Evolutionary conservation across 1,284 basidiomycete genomes (phyloP).

Genomic region (Ustilago trichophora): DNA sequence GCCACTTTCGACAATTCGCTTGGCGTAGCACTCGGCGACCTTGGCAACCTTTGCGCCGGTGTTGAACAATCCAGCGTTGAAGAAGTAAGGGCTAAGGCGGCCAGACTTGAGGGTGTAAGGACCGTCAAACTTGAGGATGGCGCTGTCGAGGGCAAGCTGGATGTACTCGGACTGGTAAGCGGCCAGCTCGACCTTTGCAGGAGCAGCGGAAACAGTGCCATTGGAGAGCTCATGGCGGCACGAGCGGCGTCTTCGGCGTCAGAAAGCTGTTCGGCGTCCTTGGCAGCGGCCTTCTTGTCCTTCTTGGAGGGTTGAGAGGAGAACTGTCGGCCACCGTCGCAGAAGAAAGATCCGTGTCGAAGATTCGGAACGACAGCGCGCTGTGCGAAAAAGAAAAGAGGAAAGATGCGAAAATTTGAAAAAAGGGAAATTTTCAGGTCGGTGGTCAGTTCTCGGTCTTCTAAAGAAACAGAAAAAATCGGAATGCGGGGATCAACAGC

Average conservation of each 20-base stretch:
- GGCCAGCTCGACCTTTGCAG: slow-evolving; percentile 42
- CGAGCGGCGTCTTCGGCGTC: slow-evolving; percentile 42
- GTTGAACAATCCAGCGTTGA: slow-evolving; percentile 87
- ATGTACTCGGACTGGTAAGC: slow-evolving; percentile 64
- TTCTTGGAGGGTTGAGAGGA: slow-evolving; percentile 42
- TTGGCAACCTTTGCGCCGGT: slow-evolving; percentile 82
- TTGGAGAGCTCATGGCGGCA: slow-evolving; percentile 15
- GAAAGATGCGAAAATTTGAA: not conserved
- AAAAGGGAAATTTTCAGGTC: no score
- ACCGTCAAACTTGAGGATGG: slow-evolving; percentile 63
- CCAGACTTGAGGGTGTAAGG: slow-evolving; percentile 78
- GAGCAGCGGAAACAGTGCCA: slow-evolving; percentile 2
- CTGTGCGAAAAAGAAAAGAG: slow-evolving; percentile 20
- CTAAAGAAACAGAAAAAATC: slow-evolving; percentile 4
- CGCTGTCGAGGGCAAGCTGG: slow-evolving; percentile 53
- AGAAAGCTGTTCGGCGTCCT: slow-evolving; percentile 27
- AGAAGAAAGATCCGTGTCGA: slow-evolving; percentile 59
- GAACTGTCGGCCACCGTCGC: slow-evolving; percentile 59
- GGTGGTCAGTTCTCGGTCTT: slow-evolving; percentile 19
- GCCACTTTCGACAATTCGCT: slow-evolving; percentile 72
- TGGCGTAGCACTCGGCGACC: slow-evolving; percentile 85
- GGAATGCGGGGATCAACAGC: slow-evolving; percentile 3
- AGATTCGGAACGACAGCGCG: slow-evolving; percentile 60
- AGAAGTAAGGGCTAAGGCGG: slow-evolving; percentile 92
- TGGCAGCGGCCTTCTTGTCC: slow-evolving; percentile 10